These are phyloP conservation scores for Lipomyces sp. DNA, from an alignment of 805 yeast species.

Conservation along the genomic window DNA sequence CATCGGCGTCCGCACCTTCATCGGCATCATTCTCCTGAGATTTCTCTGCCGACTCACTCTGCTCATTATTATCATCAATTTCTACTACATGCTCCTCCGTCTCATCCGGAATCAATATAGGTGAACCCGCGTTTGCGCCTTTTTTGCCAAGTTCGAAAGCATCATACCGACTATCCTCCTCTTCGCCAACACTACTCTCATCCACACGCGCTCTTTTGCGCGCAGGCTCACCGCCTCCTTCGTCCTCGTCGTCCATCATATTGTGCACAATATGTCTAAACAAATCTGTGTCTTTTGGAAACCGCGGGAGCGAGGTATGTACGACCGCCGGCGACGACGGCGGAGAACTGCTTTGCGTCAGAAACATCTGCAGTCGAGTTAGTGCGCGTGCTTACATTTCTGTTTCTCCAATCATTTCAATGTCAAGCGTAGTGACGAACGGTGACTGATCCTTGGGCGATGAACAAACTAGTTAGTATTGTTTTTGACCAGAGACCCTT, in stretches of 20 bases:
- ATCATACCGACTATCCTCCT: slow-evolving; percentile 28
- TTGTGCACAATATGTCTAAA: slow-evolving; percentile 19
- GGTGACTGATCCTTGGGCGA: not conserved
- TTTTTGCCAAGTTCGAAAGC: slow-evolving; percentile 7
- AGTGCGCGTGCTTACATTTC: slow-evolving; percentile 18
- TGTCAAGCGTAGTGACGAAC: not conserved
- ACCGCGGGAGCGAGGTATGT: not conserved
- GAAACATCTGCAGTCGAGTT: not conserved
- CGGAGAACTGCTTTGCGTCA: slow-evolving; percentile 8
- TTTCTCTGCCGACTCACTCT: not conserved
- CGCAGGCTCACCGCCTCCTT: slow-evolving; percentile 6
- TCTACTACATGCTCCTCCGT: not conserved
- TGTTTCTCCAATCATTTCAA: slow-evolving; percentile 26
- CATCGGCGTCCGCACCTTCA: not conserved
- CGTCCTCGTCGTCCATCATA: slow-evolving; percentile 17
- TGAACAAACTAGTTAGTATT: not conserved
- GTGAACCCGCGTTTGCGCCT: not conserved
- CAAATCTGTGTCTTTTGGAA: slow-evolving; percentile 2
- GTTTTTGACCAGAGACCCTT: not conserved
- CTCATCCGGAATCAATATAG: slow-evolving; percentile 8
- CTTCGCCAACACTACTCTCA: slow-evolving; percentile 11
- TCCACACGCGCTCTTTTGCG: slow-evolving; percentile 7
- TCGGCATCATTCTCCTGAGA: not conserved
- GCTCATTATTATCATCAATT: not conserved
- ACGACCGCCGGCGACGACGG: slow-evolving; percentile 12